Percentiles rank a stretch among this genome's conserved stretches.
Evolutionary conservation across 164 flowering plant genomes (phyloP).

Genomic region (Pachysandra terminalis): DNA sequence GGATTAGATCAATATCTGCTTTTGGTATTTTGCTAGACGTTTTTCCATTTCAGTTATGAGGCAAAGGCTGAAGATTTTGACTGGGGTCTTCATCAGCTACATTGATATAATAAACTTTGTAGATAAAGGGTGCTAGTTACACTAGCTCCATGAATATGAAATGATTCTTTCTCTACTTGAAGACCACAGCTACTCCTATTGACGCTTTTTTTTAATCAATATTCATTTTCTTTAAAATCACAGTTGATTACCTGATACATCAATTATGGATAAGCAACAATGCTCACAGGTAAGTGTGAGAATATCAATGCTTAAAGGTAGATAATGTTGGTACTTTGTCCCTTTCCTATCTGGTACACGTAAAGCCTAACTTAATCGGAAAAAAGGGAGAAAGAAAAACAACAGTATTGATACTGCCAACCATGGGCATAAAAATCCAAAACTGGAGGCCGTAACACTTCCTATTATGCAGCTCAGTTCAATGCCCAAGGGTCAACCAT

Average conservation of each 20-base stretch:
- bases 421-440: too few relatives aligned
- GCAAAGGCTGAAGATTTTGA: neutral
- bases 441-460: too few relatives aligned
- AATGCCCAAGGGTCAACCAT: too few relatives aligned
- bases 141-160: neutral
- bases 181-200: neutral
- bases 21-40: too few relatives aligned
- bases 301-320: too few relatives aligned
- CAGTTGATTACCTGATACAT: neutral
- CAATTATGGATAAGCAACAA: too few relatives aligned
- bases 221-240: neutral
- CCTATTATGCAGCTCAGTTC: too few relatives aligned
- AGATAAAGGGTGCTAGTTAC: neutral
- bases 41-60: neutral
- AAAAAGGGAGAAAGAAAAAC: too few relatives aligned
- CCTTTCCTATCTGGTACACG: neutral
- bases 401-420: too few relatives aligned
- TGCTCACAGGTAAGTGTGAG: neutral
- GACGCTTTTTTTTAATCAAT: too few relatives aligned
- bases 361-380: too few relatives aligned
- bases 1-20: neutral
- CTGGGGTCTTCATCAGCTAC: neutral
- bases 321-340: neutral
- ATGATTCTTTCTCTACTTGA: neutral
- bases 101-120: too few relatives aligned